Evolutionary conservation across 1,139 yeast species (phyloP), one percentile per base, ranked within the genome.

Genomic region (Suhomyces bokatorum): DNA sequence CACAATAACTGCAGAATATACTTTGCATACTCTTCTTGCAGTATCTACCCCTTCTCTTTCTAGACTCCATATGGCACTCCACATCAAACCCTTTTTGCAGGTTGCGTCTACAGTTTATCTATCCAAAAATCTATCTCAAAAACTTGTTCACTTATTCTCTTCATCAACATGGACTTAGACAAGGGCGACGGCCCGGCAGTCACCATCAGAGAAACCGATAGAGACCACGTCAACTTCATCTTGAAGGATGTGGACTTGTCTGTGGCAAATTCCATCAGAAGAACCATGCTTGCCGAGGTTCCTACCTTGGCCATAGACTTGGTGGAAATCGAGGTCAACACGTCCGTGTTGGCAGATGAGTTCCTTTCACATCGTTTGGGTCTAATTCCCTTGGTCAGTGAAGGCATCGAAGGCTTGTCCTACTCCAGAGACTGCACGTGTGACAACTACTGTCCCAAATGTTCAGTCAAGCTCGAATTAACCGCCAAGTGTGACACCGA

Each of bases 361-460:
- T 93, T 93, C 60, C 80, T 93, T 47, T 83, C 97, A 27, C 99
- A 93, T 65, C 75, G 99, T 60, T 70, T 93, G 51, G 99, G 99
- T 35, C 75, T 93, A 43, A 81, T 95, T 46, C 99, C 99, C 1
- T 72, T 93, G 43, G 85, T 85, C 52, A 85, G 96, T 57, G 81
- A 84, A 40, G 93, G 89, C 45, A 89, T 91, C 39, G 97, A 90
- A 46, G 74, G 80, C 49, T 66, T 88, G 52, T 78, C 85, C 35
- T 90, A 89, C 67, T 85, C 96, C 32, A 79, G 97, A 59, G 99
- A 93, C 64, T 93, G 99, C 67, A 90, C 96, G 35, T 93, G 99
- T 73, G 99, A 93, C 64, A 96, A 91, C 63, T 93, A 93, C 69
- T 93, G 99, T 69, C 90, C 89, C 48, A 85, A 87, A 65, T 93